Percentiles rank a stretch among this genome's conserved stretches.
Conservation (phyloP, 2,329 filamentous ascomycete genomes). For the Amauroascus verrucosus region DNA sequence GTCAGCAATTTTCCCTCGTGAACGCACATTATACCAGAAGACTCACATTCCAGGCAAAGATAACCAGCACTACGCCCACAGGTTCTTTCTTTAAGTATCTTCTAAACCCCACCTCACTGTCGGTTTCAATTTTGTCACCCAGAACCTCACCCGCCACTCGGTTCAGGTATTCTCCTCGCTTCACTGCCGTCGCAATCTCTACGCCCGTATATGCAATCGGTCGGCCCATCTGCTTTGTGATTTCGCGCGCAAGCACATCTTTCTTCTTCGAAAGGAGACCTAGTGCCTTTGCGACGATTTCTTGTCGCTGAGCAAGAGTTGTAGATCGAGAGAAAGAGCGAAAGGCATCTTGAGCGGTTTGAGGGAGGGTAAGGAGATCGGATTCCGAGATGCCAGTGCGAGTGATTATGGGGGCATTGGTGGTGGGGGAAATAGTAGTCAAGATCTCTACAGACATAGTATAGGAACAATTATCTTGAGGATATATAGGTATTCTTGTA, state of each 20-base stretch:
- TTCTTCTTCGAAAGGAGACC: conserved; percentile 58
- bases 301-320: conserved; percentile 61
- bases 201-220: conserved; percentile 78
- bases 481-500: not conserved
- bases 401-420: conserved; percentile 72
- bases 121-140: conserved; percentile 57
- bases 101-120: conserved; percentile 78
- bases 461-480: not conserved
- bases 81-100: conserved; percentile 82
- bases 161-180: conserved; percentile 73
- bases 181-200: conserved; percentile 76
- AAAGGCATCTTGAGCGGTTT: conserved; percentile 64
- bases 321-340: conserved; percentile 68
- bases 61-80: conserved; percentile 73
- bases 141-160: conserved; percentile 72
- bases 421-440: conserved; percentile 79
- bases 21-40: not conserved
- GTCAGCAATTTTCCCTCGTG: conserved; percentile 2
- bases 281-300: conserved; percentile 70
- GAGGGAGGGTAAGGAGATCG: conserved; percentile 63
- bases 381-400: conserved; percentile 61
- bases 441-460: conserved; percentile 47
- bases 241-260: conserved; percentile 70
- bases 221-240: conserved; percentile 91
- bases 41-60: conserved; percentile 94